phyloP scores from a whole-genome alignment of 495 filamentous ascomycete species.

The Chaetomium cochliodes region DNA sequence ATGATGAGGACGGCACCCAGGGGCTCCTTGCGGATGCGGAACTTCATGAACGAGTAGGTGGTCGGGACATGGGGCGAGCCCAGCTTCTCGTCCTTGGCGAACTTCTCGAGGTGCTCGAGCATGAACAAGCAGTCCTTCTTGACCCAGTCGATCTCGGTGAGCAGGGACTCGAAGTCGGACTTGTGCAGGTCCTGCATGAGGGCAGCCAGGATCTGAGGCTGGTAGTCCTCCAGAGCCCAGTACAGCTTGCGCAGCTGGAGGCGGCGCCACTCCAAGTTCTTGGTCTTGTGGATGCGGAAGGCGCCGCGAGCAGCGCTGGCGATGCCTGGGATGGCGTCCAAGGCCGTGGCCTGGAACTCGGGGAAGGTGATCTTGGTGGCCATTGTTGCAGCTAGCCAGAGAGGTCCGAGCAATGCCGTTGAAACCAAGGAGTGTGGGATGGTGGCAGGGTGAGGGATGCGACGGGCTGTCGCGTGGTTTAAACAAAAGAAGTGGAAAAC shows the following conservation, averaged over 20 bases:
- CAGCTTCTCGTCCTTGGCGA: conserved; percentile 76
- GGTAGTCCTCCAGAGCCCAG: conserved; percentile 82
- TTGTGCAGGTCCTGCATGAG: conserved; percentile 73
- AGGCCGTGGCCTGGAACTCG: conserved; percentile 61
- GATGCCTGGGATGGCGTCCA: conserved; percentile 63
- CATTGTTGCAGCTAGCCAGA: conserved; percentile 29
- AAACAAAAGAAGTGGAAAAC: not conserved
- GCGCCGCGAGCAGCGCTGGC: conserved; percentile 57
- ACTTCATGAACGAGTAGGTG: conserved; percentile 62
- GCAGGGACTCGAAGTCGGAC: conserved; percentile 62
- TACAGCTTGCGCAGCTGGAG: conserved; percentile 88
- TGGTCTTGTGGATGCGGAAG: conserved; percentile 77
- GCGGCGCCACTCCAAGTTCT: conserved; percentile 74
- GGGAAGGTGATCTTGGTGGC: conserved; percentile 45
- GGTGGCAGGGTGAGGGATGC: not conserved
- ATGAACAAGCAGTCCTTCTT: conserved; percentile 76
- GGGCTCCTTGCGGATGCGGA: conserved; percentile 85
- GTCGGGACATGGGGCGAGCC: conserved; percentile 60
- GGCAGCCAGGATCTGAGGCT: conserved; percentile 65
- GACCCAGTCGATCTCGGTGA: conserved; percentile 71
- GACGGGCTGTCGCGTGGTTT: not conserved
- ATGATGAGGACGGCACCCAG: conserved; percentile 81
- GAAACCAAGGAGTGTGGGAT: not conserved
- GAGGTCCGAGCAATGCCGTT: not conserved
- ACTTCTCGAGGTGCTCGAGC: conserved; percentile 71